Evolutionary conservation across 345 rosid genomes (phyloP).

Genomic region (Lumnitzera racemosa): DNA sequence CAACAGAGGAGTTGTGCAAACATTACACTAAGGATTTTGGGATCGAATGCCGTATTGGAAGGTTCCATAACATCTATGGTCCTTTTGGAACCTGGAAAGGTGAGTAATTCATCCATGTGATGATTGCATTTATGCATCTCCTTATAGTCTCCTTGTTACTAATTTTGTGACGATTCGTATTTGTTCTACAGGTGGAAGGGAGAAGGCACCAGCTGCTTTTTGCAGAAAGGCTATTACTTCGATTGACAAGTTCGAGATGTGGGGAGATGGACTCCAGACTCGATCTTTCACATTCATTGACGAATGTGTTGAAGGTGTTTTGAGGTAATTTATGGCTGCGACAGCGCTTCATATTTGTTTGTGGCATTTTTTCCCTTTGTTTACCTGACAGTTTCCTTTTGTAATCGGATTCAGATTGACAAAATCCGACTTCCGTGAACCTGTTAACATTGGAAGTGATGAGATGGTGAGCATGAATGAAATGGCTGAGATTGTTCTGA

Average conservation of each 20-base stretch:
- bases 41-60: constrained; percentile 91
- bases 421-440: constrained; percentile 96
- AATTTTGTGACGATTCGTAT: neutral
- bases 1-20: constrained; percentile 95
- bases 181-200: constrained; percentile 70
- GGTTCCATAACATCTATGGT: constrained; percentile 97
- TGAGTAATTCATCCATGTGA: neutral
- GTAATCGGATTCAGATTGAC: constrained; percentile 46
- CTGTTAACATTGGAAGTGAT: constrained; percentile 97
- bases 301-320: constrained; percentile 98
- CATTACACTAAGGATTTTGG: constrained; percentile 94
- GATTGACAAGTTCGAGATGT: constrained; percentile 87
- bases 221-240: constrained; percentile 87
- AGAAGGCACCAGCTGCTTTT: constrained; percentile 99
- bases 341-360: no score
- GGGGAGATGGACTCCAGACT: constrained; percentile 99
- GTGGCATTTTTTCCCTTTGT: no score
- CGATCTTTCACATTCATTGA: constrained; percentile 97
- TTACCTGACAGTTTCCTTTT: neutral
- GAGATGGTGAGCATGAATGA: constrained; percentile 99
- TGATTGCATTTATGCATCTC: neutral
- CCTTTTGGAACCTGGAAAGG: constrained; percentile 99
- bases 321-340: constrained; percentile 36
- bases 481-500: constrained; percentile 98
- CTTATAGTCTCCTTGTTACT: no score